Evolutionary conservation across 1,139 yeast species (phyloP), one percentile per base, ranked within the genome.

Genomic region (Kurtzmaniella quercitrusa): DNA sequence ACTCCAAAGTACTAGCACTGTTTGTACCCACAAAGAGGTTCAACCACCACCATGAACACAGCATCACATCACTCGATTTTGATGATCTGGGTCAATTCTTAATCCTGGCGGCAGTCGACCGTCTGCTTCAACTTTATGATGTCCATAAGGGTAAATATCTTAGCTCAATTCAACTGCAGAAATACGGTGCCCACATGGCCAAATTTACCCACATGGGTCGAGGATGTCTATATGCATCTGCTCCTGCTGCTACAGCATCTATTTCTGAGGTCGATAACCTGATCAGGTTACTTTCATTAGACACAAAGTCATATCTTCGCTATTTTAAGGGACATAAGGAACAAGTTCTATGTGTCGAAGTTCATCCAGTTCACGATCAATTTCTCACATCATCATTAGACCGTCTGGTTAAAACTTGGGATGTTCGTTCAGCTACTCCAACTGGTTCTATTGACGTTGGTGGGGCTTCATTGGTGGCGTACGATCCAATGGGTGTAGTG

Each of bases 121-220:
- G 88, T 54, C 76, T 88, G 16, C 82, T 93, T 52, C 95, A 88
- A 56, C 65, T 94, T 17, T 93, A 88, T 59, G 96, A 91, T 61
- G 74, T 82, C 21, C 74, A 80, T 39, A 73, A 78, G 42, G 97
- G 97, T 1, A 70, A 76, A 28, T 84, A 80, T 50, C 51, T 68
- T 40, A 82, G 79, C 49, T 81, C 88, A 5, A 75, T 88, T 5
- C 84, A 80, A 50, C 84, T 95, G 19, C 93, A 88, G 63, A 93
- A 93, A 57, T 93, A 93, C 54, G 98, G 99, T 0, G 88, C 91
- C 45, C 89, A 88, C 56, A 65, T 88, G 36, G 97, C 96, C 2
- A 72, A 82, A 39, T 93, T 93, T 60, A 83, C 96, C 1, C 96
- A 88, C 55, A 74, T 77, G 38, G 84, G 81, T 36, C 74, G 80